phyloP scores from a whole-genome alignment of 2,329 filamentous ascomycete genomes.

The Tolypocladium inflatum region DNA sequence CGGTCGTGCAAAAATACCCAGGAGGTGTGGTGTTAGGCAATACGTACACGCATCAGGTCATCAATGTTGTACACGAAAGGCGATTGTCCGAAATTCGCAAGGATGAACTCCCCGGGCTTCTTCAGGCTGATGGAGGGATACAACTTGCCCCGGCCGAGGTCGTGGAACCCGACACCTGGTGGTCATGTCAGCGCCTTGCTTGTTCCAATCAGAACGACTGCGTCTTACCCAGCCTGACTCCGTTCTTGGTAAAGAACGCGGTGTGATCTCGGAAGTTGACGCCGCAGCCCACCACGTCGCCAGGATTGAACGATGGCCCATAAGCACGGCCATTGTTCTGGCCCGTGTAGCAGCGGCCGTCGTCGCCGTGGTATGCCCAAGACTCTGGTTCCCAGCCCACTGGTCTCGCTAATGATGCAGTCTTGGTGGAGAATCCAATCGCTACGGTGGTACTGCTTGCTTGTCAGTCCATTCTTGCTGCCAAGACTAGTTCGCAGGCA shows the following conservation, averaged over 20 bases:
- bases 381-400: slow-evolving; percentile 60
- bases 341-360: slow-evolving; percentile 51
- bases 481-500: too few species aligned
- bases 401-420: slow-evolving; percentile 42
- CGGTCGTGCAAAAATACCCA: background rate
- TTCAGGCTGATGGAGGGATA: slow-evolving; percentile 60
- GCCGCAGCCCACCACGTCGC: slow-evolving; percentile 55
- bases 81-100: slow-evolving; percentile 58
- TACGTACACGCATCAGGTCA: slow-evolving; percentile 63
- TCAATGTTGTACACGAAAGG: slow-evolving; percentile 92
- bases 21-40: background rate
- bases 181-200: background rate
- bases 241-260: slow-evolving; percentile 63
- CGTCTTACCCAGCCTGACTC: slow-evolving; percentile 40
- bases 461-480: slow-evolving; percentile 2
- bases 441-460: slow-evolving; percentile 45
- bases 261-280: slow-evolving; percentile 55
- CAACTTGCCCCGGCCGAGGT: slow-evolving; percentile 52
- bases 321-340: slow-evolving; percentile 48
- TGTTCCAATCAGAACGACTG: background rate
- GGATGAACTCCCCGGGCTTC: slow-evolving; percentile 50
- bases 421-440: slow-evolving; percentile 50
- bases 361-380: slow-evolving; percentile 62
- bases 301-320: slow-evolving; percentile 43
- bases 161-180: slow-evolving; percentile 59